A percentile compares a stretch with the other conserved stretches of the same genome.
Evolutionary conservation across 306 rosid genomes (phyloP).

Genomic region (Rosa persica): DNA sequence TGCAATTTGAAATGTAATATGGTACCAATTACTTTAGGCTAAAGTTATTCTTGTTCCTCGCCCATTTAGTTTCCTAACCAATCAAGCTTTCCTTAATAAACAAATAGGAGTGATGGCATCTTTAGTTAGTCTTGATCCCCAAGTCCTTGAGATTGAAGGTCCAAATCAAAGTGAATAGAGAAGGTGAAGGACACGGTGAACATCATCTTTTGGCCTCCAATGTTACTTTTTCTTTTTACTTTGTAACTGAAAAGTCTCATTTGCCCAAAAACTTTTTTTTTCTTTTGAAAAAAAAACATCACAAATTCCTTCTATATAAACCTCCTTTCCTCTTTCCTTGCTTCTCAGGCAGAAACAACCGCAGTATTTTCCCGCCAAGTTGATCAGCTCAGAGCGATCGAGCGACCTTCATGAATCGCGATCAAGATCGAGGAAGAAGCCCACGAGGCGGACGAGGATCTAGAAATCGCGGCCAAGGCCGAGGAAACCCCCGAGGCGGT

Average conservation of each 20-base stretch:
- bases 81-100: too few relatives aligned
- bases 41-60: too few relatives aligned
- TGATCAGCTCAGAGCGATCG: not conserved
- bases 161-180: too few relatives aligned
- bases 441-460: conserved; percentile 1
- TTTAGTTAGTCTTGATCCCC: not conserved
- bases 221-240: not conserved
- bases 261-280: not conserved
- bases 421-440: conserved; percentile 5
- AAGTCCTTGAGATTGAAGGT: not conserved
- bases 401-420: conserved; percentile 16
- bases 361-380: conserved; percentile 18
- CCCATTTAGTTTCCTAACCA: too few relatives aligned
- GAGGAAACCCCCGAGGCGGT: conserved; percentile 1
- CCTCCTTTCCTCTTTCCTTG: not conserved
- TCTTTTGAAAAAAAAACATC: not conserved
- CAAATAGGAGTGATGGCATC: too few relatives aligned
- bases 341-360: not conserved
- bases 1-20: too few relatives aligned
- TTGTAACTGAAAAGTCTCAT: not conserved
- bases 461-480: not conserved
- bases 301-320: not conserved
- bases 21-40: too few relatives aligned
- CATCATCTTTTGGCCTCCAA: too few relatives aligned
- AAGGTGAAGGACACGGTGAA: too few relatives aligned